Percentiles rank a stretch among this genome's conserved stretches.
These are phyloP conservation scores for Colletotrichum endophyticum DNA, from an alignment of 2,329 filamentous ascomycete species.

Conservation along the genomic window DNA sequence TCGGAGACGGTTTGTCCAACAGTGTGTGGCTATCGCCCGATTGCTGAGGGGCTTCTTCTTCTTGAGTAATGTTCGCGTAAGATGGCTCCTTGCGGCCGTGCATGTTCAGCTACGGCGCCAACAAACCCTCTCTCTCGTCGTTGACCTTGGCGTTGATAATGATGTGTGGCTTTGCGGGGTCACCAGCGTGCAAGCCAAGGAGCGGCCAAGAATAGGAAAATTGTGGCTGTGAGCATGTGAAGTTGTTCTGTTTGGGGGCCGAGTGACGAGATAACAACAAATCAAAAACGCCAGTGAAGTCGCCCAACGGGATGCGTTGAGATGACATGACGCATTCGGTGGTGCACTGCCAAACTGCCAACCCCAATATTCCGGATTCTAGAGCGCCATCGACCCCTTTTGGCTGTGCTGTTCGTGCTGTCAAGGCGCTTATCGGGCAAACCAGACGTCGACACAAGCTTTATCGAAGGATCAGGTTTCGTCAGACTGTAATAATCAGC, in stretches of 20 bases:
- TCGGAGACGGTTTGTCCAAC: not conserved
- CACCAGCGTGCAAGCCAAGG: constrained; percentile 2
- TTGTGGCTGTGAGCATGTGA: constrained; percentile 18
- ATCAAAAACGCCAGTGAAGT: not conserved
- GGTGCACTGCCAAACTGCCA: not conserved
- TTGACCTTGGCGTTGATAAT: constrained; percentile 12
- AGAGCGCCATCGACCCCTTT: not conserved
- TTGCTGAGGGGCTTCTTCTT: not conserved
- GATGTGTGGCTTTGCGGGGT: constrained; percentile 13
- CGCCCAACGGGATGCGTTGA: not conserved
- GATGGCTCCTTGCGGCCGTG: not conserved
- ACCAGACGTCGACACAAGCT: not conserved
- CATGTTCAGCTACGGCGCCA: not conserved
- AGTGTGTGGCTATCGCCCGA: not conserved
- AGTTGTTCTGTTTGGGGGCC: not conserved
- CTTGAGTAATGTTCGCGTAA: not conserved
- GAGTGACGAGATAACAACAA: not conserved
- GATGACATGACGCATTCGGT: not conserved
- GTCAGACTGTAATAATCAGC: not conserved
- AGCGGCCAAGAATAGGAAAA: not conserved
- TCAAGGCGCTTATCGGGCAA: not conserved
- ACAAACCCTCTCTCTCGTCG: not conserved
- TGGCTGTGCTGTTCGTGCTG: not conserved
- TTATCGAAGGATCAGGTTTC: not conserved
- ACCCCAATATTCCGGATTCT: not conserved